phyloP scores from a whole-genome alignment of 768 basidiomycete species.

The Galerina marginata region DNA sequence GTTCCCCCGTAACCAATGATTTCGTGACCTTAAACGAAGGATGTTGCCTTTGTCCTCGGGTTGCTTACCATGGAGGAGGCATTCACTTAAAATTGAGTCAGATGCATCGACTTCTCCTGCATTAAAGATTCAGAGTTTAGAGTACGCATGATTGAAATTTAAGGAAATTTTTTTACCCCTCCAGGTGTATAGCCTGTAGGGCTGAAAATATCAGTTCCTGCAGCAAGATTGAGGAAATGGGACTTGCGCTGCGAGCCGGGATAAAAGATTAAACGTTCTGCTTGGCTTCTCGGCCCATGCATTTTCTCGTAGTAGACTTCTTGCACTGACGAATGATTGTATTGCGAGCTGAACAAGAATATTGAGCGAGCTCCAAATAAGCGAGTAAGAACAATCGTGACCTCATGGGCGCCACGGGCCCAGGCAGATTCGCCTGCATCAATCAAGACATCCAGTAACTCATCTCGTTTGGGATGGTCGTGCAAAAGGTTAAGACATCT shows the following conservation, averaged over 20 bases:
- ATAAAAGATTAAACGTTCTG: conserved; percentile 57
- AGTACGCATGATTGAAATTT: neutral
- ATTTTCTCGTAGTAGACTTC: conserved; percentile 55
- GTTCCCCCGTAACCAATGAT: conserved; percentile 65
- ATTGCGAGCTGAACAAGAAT: conserved; percentile 54
- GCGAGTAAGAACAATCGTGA: neutral
- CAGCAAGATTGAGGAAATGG: neutral
- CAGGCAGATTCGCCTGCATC: conserved; percentile 76
- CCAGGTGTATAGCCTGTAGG: conserved; percentile 63
- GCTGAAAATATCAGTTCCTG: neutral
- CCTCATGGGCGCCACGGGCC: conserved; percentile 78
- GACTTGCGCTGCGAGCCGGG: conserved; percentile 67
- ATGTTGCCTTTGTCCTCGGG: conserved; percentile 62
- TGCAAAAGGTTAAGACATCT: conserved; percentile 69
- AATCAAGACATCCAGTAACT: conserved; percentile 62
- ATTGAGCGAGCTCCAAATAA: neutral
- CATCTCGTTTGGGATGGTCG: conserved; percentile 65
- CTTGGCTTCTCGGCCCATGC: conserved; percentile 56
- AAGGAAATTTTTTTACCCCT: conserved; percentile 47
- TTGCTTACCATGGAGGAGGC: conserved; percentile 50
- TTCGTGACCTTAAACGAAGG: conserved; percentile 64
- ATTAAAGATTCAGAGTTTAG: conserved; percentile 4
- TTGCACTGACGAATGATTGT: conserved; percentile 65
- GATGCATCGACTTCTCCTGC: conserved; percentile 61
- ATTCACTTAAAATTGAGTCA: conserved; percentile 58